Evolutionary conservation across 805 yeast genomes (phyloP).

Genomic region (Trichomonascus vanleenenianus): DNA sequence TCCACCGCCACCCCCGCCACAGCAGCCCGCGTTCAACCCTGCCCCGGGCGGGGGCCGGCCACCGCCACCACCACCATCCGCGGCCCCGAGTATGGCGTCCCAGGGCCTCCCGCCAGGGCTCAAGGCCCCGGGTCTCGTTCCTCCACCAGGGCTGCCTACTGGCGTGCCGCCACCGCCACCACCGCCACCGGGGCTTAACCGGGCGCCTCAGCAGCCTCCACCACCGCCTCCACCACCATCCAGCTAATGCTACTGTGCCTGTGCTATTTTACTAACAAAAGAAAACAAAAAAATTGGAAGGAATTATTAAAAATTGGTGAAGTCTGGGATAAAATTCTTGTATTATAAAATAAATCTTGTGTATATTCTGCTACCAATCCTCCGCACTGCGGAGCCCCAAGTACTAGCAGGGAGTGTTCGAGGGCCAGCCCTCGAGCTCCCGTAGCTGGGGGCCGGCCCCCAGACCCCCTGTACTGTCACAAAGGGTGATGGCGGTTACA

Average conservation of each 20-base stretch:
- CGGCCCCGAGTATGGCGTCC: conserved; percentile 5
- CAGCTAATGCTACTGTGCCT: too few relatives aligned
- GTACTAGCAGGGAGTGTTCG: too few relatives aligned
- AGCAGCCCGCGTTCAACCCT: neutral
- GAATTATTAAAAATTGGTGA: neutral
- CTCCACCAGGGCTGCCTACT: conserved; percentile 2
- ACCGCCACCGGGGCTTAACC: conserved; percentile 4
- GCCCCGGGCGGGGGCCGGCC: conserved; percentile 14
- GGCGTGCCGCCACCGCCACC: conserved; percentile 4
- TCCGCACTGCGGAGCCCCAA: too few relatives aligned
- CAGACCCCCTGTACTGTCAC: too few relatives aligned
- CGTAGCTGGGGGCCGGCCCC: too few relatives aligned
- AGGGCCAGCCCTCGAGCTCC: too few relatives aligned
- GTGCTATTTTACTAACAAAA: neutral
- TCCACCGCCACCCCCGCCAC: conserved; percentile 7
- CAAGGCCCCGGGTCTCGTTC: conserved; percentile 4
- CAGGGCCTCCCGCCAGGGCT: conserved; percentile 5
- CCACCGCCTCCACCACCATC: conserved; percentile 4
- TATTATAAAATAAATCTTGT: too few relatives aligned
- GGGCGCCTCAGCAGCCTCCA: neutral
- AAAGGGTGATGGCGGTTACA: too few relatives aligned
- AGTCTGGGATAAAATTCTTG: neutral
- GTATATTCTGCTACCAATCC: too few relatives aligned
- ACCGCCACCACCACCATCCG: conserved; percentile 19
- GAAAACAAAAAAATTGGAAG: neutral